A percentile compares a stretch with the other conserved stretches of the same genome.
Conservation (phyloP, 1,139 yeast species). For the Diutina catenulata region DNA sequence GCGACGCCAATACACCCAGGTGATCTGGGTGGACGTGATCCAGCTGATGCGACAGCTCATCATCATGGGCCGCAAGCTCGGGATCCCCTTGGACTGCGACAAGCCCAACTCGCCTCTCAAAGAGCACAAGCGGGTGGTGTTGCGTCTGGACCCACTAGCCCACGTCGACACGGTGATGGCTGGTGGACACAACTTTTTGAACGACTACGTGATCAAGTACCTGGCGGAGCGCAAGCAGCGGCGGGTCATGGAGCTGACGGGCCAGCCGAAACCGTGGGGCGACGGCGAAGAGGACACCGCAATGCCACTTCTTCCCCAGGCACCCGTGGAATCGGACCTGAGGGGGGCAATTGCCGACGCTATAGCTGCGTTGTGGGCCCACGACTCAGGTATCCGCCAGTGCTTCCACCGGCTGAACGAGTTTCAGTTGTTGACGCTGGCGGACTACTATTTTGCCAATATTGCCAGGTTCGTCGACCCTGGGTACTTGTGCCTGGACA, state of each 20-base stretch:
- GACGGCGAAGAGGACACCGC: background rate
- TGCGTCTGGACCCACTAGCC: conserved; percentile 22
- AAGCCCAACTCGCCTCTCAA: conserved; percentile 32
- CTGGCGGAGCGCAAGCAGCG: background rate
- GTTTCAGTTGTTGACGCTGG: conserved; percentile 76
- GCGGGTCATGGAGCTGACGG: background rate
- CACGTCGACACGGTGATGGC: conserved; percentile 40
- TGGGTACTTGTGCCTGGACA: conserved; percentile 60
- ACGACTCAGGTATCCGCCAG: conserved; percentile 53
- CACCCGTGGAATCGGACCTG: conserved; percentile 7
- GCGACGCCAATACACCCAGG: conserved; percentile 68
- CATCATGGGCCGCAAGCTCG: conserved; percentile 54
- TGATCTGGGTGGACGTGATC: conserved; percentile 91
- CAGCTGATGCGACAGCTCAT: conserved; percentile 80
- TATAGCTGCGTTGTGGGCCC: conserved; percentile 51
- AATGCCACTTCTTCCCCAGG: background rate
- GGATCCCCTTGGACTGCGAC: conserved; percentile 54
- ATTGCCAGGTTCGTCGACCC: conserved; percentile 52
- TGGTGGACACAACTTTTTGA: conserved; percentile 53
- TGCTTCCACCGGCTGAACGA: conserved; percentile 57
- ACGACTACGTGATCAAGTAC: conserved; percentile 53
- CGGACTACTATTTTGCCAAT: conserved; percentile 65
- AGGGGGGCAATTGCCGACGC: conserved; percentile 52
- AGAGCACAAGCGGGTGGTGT: conserved; percentile 34
- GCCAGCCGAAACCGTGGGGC: conserved; percentile 2